A percentile compares a stretch with the other conserved stretches of the same genome.
Conservation (phyloP, 257 asterid genomes). For the Haberlea rhodopensis region DNA sequence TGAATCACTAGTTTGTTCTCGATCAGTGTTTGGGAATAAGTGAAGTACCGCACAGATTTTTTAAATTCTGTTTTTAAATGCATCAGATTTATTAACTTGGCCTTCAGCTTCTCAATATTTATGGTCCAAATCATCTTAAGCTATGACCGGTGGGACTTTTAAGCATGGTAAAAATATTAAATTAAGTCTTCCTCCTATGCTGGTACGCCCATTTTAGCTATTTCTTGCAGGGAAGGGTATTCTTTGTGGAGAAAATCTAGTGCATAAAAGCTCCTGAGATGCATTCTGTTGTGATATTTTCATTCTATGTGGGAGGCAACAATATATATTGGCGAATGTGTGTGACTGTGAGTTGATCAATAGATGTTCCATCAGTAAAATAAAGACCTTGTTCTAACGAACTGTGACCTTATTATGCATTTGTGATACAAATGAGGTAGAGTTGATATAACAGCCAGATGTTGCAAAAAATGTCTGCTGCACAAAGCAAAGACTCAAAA, state of each 20-base stretch:
- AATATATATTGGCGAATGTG: constrained; percentile 5
- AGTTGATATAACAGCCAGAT: constrained; percentile 7
- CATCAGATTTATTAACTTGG: background rate
- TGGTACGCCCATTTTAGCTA: too few species aligned
- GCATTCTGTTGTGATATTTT: background rate
- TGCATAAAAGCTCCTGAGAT: background rate
- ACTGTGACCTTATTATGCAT: background rate
- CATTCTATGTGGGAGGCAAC: constrained; percentile 5
- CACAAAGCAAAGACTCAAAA: constrained; percentile 1
- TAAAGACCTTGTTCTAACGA: constrained; percentile 5
- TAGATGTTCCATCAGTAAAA: constrained; percentile 15
- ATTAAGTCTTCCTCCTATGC: background rate
- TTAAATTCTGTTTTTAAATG: background rate
- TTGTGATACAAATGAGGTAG: constrained; percentile 2
- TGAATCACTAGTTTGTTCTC: background rate
- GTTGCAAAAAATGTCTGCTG: constrained; percentile 11
- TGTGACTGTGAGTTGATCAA: constrained; percentile 11
- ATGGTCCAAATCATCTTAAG: constrained; percentile 1
- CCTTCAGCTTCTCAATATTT: background rate
- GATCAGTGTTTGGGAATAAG: constrained; percentile 5
- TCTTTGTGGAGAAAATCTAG: constrained; percentile 2
- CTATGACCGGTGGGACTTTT: background rate
- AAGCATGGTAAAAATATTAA: background rate
- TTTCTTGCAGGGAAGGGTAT: too few species aligned
- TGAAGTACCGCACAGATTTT: background rate